Evolutionary conservation across 2,329 filamentous ascomycete species (phyloP), one percentile per base, ranked within the genome.

Genomic region (Tolypocladium tundrense): DNA sequence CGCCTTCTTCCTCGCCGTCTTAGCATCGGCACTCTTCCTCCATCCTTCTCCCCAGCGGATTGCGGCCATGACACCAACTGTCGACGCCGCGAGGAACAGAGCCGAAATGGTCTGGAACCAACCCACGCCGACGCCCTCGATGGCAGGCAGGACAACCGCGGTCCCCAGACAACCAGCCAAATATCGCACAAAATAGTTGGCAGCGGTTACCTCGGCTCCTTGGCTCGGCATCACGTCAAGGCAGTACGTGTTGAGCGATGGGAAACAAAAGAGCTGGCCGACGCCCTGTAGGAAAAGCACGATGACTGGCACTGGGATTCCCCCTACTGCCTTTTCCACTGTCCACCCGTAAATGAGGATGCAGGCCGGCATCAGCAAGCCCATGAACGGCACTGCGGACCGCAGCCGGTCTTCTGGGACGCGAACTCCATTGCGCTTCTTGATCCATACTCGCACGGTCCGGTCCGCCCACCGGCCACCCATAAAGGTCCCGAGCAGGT

Each of bases 131-230:
- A 94, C 87, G 37, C 71, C 74, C 60, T 91, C 76, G n/a, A 91
- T 80, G 1, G 86, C 87, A 0, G 90, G 90, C 58, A 94, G 75
- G 57, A 88, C 88, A 1, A 84, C 82, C 0, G 87, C 89, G 3
- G 85, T 88, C 0, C 84, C 88, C 5, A 83, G 72, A 13, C 88
- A 88, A 1, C 85, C 89, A 63, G 91, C 88, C 7, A 91, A 67
- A 69, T 93, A 94, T 7, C 90, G 79, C 55, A 89, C 77, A 65
- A 91, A 84, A 70, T 92, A 94, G 69, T 93, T 94, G 0, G 88
- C 88, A 0, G 88, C 88, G 50, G 90, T 83, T 4, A 93, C 88
- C 66, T 94, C 89, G 4, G 86, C 83, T 50, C 84, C 84, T 37
- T 81, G 76, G 1, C 78, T 78, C 0, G 69, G 87, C 85, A 92